Evolutionary conservation across 306 rosid genomes (phyloP).

Genomic region (Trifolium pratense): DNA sequence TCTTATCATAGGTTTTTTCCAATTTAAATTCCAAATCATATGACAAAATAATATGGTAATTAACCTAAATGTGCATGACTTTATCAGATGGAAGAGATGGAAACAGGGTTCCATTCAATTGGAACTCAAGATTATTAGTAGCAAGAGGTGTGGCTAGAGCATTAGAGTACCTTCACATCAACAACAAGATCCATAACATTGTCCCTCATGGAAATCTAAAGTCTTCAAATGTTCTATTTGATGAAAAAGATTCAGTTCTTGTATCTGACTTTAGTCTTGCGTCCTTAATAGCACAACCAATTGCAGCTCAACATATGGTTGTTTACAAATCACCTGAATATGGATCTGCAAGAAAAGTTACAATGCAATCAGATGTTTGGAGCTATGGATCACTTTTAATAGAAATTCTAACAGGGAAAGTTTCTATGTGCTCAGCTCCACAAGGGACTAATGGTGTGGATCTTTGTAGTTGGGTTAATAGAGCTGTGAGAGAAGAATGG

Average conservation of each 20-base stretch:
- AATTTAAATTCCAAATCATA: not conserved
- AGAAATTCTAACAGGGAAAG: conserved; percentile 77
- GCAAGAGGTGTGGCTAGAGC: conserved; percentile 75
- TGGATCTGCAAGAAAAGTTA: conserved; percentile 49
- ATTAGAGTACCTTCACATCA: conserved; percentile 72
- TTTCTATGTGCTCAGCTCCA: conserved; percentile 60
- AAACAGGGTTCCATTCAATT: conserved; percentile 60
- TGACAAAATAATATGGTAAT: not conserved
- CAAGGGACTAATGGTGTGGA: conserved; percentile 60
- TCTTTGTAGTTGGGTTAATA: conserved; percentile 68
- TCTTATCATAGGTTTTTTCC: not conserved
- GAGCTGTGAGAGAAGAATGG: conserved; percentile 90
- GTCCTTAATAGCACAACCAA: conserved; percentile 68
- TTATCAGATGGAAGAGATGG: conserved; percentile 51
- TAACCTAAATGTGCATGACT: not conserved
- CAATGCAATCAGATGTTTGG: conserved; percentile 76
- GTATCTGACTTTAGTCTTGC: conserved; percentile 72
- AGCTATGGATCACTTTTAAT: conserved; percentile 76
- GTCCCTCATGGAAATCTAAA: conserved; percentile 84
- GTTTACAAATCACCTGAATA: conserved; percentile 72
- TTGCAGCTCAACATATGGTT: conserved; percentile 68
- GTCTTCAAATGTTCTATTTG: conserved; percentile 69
- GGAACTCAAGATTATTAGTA: conserved; percentile 65
- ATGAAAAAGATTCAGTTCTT: conserved; percentile 53
- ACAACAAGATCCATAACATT: conserved; percentile 38